Evolutionary conservation across 2,329 filamentous ascomycete species (phyloP), one percentile per base, ranked within the genome.

Genomic region (Exophiala viscosa): DNA sequence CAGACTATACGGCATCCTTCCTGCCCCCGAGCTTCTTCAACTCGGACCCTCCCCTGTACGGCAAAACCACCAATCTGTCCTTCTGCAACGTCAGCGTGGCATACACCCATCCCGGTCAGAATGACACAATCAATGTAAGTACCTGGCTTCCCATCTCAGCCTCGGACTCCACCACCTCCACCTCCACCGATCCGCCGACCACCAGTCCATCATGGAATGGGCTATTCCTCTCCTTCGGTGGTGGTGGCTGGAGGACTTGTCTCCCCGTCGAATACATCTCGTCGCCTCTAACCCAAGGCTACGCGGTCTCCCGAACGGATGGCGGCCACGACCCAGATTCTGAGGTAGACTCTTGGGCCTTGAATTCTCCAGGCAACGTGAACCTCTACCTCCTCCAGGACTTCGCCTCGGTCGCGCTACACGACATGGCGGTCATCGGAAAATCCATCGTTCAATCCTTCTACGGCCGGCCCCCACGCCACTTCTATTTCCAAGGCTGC

Each of bases 401-500:
- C 44, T 73, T 69, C 42, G 66, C 66, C 1, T 64, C 64, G 7
- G 57, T 61, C 3, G 61, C 65, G 1, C 39, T 69, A 3, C 59
- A 69, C 41, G 71, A 73, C 20, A 60, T 69, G 58, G 61, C 68
- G 3, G 15, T 64, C 5, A 60, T 74, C 40, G 54, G 49, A 13
- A 59, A 60, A 39, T 35, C 44, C 14, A 32, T 57, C 17, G 48
- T 35, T 23, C 10, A 45, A 18, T 20, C 13, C n/a, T 60, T 45
- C 48, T 60, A 59, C 23, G 40, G 50, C 32, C 10, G 52, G 2
- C 8, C 31, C 6, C 50, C 54, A 11, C 20, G 15, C 13, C 33
- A 43, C 17, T 51, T 45, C 8, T 84, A 84, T 65, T 84, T 77
- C 55, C 62, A 76, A 2, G 82, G 82, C 6, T 84, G 82, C 61